Evolutionary conservation across 306 rosid genomes (phyloP), one percentile per base, ranked within the genome.

Genomic region (Cucurbita pepo): DNA sequence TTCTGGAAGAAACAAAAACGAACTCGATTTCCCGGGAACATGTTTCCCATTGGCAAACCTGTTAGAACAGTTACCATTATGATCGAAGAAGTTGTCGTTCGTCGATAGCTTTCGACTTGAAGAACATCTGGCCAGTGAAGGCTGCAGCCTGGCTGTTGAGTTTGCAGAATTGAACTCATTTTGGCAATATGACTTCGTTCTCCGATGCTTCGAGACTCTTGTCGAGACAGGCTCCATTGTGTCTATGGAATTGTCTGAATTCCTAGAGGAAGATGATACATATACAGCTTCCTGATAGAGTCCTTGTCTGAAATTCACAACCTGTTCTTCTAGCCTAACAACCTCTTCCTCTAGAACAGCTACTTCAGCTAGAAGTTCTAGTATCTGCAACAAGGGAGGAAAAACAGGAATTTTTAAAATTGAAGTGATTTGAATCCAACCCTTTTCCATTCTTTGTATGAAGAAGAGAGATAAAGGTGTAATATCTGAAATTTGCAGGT

Each of bases 301-400:
- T 43, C 89, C 96, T 87, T 86, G 88, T 59, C 98, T 82, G 69
- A 90, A 88, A 86, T 82, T 90, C 78, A 90, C 98, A 64, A 87
- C 87, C 77, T 87, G 88, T 69, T 87, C 94, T 86, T 93, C 97
- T 56, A 90, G 76, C 79, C 91, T 75, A 60, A 90, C 86, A 74
- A 93, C 96, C 71, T 88, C 98, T 80, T 93, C 97, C 82, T 93
- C 97, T 71, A 93, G 78, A 67, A 93, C 96, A 63, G 98, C 98
- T 62, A 93, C 96, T 82, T 93, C 96, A 79, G 98, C 96, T 13
- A 93, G 89, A 78, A 93, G 96, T 79, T 88, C 96, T 54, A 88
- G 77, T 79, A 89, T 93, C 96, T 93, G 82, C 73, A 81, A 76
- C 74, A 83, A 75, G 58, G 19, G 0, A 64, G 71, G 53, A 64